These are phyloP conservation scores for Pichia sp. DNA, from an alignment of 1,139 yeast species.

Conservation along the genomic window DNA sequence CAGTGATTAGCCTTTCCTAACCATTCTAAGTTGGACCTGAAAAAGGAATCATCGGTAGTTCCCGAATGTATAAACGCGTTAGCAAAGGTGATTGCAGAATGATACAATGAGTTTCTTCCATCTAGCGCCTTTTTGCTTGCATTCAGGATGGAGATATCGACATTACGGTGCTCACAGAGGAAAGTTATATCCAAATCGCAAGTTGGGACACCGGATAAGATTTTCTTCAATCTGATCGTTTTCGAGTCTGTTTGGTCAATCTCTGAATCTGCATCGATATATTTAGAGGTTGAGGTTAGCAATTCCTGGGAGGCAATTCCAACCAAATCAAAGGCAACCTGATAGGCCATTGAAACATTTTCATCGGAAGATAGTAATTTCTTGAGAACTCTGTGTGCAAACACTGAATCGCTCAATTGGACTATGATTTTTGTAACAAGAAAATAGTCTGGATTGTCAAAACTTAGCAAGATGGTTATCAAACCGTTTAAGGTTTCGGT, in stretches of 20 bases:
- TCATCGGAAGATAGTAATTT: conserved; percentile 45
- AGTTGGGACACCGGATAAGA: conserved; percentile 89
- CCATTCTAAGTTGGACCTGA: conserved; percentile 91
- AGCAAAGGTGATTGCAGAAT: conserved; percentile 91
- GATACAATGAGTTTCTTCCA: conserved; percentile 91
- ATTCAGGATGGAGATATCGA: conserved; percentile 77
- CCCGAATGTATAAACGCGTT: conserved; percentile 96
- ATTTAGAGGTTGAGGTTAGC: conserved; percentile 54
- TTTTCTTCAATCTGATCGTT: conserved; percentile 50
- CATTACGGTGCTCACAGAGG: conserved; percentile 77
- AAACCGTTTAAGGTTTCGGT: conserved; percentile 57
- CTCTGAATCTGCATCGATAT: conserved; percentile 42
- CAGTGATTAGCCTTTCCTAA: conserved; percentile 94
- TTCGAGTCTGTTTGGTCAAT: conserved; percentile 35
- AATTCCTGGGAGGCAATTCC: conserved; percentile 91
- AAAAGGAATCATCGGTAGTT: conserved; percentile 91
- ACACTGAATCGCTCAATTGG: conserved; percentile 69
- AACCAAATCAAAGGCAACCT: conserved; percentile 93
- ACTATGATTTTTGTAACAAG: conserved; percentile 80
- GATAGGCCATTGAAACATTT: conserved; percentile 64
- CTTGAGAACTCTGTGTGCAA: conserved; percentile 67
- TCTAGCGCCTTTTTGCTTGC: conserved; percentile 79
- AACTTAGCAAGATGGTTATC: conserved; percentile 53
- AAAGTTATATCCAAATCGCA: conserved; percentile 91
- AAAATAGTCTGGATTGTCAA: conserved; percentile 70